Evolutionary conservation across 257 asterid genomes (phyloP).

Genomic region (Eucommia ulmoides): DNA sequence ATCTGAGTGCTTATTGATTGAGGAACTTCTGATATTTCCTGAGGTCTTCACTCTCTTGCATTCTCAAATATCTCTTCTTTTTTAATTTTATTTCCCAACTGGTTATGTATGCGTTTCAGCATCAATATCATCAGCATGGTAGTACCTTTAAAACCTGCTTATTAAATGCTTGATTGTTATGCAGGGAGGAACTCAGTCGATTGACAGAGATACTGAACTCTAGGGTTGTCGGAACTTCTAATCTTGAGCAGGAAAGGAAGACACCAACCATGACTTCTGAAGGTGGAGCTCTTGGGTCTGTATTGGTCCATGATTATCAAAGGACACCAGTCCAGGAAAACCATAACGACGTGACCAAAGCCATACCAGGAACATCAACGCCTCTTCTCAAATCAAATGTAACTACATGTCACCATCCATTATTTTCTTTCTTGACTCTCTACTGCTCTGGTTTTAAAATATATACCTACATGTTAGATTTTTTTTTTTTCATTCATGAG

Average conservation of each 20-base stretch:
- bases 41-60: not conserved
- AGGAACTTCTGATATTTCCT: not conserved
- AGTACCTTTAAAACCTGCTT: slow-evolving; percentile 2
- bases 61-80: not conserved
- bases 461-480: not conserved
- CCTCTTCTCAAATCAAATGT: slow-evolving; percentile 31
- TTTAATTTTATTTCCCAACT: not conserved
- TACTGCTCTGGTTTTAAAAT: not conserved
- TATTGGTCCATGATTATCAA: slow-evolving; percentile 23
- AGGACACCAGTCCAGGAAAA: slow-evolving; percentile 26
- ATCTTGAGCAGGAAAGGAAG: slow-evolving; percentile 25
- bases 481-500: not conserved
- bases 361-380: slow-evolving; percentile 19
- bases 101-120: not conserved
- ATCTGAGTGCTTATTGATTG: too few species aligned
- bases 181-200: slow-evolving; percentile 64
- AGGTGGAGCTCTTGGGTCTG: slow-evolving; percentile 23
- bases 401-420: slow-evolving; percentile 18
- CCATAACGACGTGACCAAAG: slow-evolving; percentile 19
- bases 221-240: slow-evolving; percentile 17
- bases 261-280: slow-evolving; percentile 19
- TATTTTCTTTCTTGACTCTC: not conserved
- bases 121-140: slow-evolving; percentile 3
- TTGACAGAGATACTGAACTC: slow-evolving; percentile 54
- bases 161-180: slow-evolving; percentile 6